Conservation (phyloP, 2,329 filamentous ascomycete species). For the Epichloe baconii region DNA sequence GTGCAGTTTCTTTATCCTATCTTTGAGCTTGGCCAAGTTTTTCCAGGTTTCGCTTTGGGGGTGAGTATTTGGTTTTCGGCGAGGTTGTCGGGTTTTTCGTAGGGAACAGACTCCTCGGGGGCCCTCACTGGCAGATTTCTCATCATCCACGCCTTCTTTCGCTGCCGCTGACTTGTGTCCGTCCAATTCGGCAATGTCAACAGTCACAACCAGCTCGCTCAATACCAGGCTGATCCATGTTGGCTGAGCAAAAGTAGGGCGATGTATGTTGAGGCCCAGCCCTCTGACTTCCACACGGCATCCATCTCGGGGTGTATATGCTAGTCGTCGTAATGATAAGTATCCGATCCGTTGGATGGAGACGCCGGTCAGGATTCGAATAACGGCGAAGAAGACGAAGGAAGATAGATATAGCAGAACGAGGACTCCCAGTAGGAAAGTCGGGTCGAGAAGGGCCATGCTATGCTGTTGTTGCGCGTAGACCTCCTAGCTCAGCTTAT, state of each 20-base stretch:
- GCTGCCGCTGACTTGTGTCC: constrained; percentile 26
- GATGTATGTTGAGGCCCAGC: constrained; percentile 75
- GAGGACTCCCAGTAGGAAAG: constrained; percentile 75
- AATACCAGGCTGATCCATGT: constrained; percentile 91
- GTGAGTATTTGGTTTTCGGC: constrained; percentile 12
- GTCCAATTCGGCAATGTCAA: constrained; percentile 60
- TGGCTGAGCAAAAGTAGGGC: constrained; percentile 91
- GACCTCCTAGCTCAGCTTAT: neutral
- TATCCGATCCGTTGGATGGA: constrained; percentile 95
- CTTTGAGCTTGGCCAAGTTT: constrained; percentile 64
- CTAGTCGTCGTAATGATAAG: constrained; percentile 78
- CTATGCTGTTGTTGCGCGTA: constrained; percentile 23
- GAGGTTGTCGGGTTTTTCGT: constrained; percentile 7
- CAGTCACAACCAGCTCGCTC: constrained; percentile 69
- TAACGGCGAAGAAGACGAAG: constrained; percentile 84
- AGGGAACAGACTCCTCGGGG: constrained; percentile 9
- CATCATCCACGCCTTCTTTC: constrained; percentile 17
- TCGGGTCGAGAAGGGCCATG: constrained; percentile 58
- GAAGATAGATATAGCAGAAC: constrained; percentile 81
- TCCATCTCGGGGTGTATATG: constrained; percentile 81
- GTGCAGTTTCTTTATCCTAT: constrained; percentile 76
- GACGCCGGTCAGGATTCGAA: constrained; percentile 84
- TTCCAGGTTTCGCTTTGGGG: constrained; percentile 66
- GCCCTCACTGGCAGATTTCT: constrained; percentile 12
- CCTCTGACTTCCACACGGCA: constrained; percentile 81